Base-by-base conservation (phyloP, 2,329 filamentous ascomycete genomes). In the Samsoniella hepiali region DNA sequence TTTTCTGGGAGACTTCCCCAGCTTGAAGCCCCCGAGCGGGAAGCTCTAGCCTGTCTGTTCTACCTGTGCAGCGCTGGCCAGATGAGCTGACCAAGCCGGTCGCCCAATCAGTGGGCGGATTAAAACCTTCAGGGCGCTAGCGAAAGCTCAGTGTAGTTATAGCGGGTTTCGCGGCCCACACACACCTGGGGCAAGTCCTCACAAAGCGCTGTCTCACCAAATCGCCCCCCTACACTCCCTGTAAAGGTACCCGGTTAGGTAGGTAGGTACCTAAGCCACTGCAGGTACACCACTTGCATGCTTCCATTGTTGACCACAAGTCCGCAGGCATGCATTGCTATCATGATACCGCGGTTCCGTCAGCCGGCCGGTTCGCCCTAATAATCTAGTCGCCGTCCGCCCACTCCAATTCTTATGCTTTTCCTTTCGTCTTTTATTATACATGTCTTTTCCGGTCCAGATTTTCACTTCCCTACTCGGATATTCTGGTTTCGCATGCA, bases 291-390 rank as follows among this genome's bases (percentile, higher is more conserved):
- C 22, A 22, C 22, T 22, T 22, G 22, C 22, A 22, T 22, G 1
- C 22, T 22, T 22, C 22, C 22, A 22, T 22, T 22, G 22, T 22
- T 22, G 22, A 22, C 40, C 42, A 47, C 32, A 59, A 53, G 15
- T 53, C 58, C 58, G 47, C 57, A 50, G 17, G 9, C 36, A 34
- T 34, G 49, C 51, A 38, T 54, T 22, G 51, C 32, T 15, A 38
- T 47, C 49, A 54, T 61, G 40, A 61, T 61, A 60, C 56, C 57
- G 47, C 45, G 49, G 49, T 38, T 47, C 40, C 50, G 50, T 47
- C 50, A 53, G n/a, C 58, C 49, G 47, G 49, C 31, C 49, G 58
- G 29, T 7, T 53, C 47, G 58, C 38, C 58, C 38, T 59, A 31
- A 50, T 62, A 55, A 54, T 13, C 50, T 27, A 36, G 36, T n/a